Conservation (phyloP, 2,329 filamentous ascomycete species). For the Lojkania enalia region DNA sequence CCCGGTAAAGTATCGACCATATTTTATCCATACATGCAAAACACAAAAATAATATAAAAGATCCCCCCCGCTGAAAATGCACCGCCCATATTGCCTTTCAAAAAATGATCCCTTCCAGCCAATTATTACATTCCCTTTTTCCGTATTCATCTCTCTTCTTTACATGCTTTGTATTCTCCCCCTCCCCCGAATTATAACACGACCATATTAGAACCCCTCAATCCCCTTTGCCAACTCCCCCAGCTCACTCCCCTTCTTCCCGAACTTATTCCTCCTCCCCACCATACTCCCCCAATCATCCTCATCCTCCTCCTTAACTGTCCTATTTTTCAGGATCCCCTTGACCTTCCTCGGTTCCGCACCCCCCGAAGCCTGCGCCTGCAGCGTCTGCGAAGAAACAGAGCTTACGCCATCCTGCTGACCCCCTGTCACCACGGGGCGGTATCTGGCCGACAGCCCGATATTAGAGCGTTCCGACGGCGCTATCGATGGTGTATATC, state of each 20-base stretch:
- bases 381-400: constrained; percentile 37
- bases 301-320: constrained; percentile 23
- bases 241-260: constrained; percentile 22
- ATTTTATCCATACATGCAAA: no score
- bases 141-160: no score
- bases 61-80: no score
- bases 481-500: constrained; percentile 88
- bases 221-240: constrained; percentile 29
- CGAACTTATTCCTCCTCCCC: constrained; percentile 34
- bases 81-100: no score
- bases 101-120: no score
- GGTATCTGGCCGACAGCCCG: constrained; percentile 85
- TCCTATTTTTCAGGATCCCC: constrained; percentile 38
- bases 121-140: no score
- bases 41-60: no score
- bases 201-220: constrained; percentile 5
- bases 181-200: no score
- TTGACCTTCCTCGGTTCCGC: constrained; percentile 29
- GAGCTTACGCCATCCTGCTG: constrained; percentile 28
- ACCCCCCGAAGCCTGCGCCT: constrained; percentile 34
- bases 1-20: no score
- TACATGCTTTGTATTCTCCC: no score
- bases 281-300: constrained; percentile 40
- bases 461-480: constrained; percentile 95
- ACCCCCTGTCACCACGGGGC: constrained; percentile 69